Conservation (phyloP, 768 basidiomycete genomes). For the Rhodosporidiobolus sp. region DNA sequence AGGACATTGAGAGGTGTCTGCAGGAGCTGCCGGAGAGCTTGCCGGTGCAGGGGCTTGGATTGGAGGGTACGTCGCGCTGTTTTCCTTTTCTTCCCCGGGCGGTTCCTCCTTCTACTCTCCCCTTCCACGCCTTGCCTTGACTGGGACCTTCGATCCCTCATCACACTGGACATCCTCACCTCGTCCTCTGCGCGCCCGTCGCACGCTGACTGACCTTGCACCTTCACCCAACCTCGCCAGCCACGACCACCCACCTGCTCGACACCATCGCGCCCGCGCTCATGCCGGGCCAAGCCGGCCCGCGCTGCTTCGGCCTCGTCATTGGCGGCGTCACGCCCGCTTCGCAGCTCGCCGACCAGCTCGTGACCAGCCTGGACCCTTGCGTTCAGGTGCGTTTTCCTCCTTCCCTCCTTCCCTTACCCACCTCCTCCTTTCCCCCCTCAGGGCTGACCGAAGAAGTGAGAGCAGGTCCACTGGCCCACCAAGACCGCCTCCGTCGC, state of each 20-base stretch:
- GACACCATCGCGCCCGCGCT: slow-evolving; percentile 47
- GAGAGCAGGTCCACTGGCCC: not conserved
- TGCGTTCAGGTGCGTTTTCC: slow-evolving; percentile 50
- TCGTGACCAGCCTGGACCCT: slow-evolving; percentile 49
- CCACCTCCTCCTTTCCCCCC: slow-evolving; percentile 43
- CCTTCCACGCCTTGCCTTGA: too few relatives aligned
- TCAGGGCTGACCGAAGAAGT: slow-evolving; percentile 33
- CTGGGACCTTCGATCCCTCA: too few relatives aligned
- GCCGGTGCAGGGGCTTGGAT: slow-evolving; percentile 48
- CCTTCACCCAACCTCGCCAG: too few relatives aligned
- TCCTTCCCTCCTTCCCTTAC: not conserved
- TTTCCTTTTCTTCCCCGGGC: not conserved
- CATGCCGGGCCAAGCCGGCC: slow-evolving; percentile 50
- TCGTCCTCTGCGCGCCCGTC: too few relatives aligned
- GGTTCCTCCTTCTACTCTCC: slow-evolving; percentile 6
- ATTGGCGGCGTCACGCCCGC: slow-evolving; percentile 47
- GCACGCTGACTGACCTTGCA: too few relatives aligned
- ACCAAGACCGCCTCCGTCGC: slow-evolving; percentile 36
- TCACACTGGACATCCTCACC: too few relatives aligned
- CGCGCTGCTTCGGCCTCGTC: slow-evolving; percentile 44
- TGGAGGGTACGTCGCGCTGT: slow-evolving; percentile 33
- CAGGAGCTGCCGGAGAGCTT: slow-evolving; percentile 44
- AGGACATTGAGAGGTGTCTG: slow-evolving; percentile 38
- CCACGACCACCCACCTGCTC: slow-evolving; percentile 40
- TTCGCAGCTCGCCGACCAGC: slow-evolving; percentile 51